phyloP scores from a whole-genome alignment of 148 eudicot genomes.

The Rhododendron kiyosumense region DNA sequence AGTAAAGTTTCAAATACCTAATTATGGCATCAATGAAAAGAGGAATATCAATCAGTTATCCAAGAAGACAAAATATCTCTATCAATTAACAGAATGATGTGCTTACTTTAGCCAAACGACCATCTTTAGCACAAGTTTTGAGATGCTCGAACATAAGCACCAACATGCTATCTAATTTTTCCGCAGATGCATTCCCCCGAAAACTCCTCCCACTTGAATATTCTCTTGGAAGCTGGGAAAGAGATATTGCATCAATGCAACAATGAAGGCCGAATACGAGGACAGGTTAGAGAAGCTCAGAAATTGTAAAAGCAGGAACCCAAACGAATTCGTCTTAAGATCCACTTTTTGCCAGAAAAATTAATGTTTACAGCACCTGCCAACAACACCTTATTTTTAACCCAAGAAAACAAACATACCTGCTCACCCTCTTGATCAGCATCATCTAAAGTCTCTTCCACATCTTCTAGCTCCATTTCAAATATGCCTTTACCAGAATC shows the following conservation, averaged over 20 bases:
- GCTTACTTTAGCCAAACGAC: conserved; percentile 64
- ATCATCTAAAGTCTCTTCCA: conserved; percentile 39
- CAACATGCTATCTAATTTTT: conserved; percentile 75
- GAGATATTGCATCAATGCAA: conserved; percentile 3
- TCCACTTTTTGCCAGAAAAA: background rate
- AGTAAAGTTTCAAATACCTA: conserved; percentile 82
- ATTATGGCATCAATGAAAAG: conserved; percentile 6
- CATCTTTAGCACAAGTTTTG: conserved; percentile 44
- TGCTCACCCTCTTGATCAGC: conserved; percentile 45
- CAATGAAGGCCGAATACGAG: background rate
- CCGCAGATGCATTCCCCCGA: conserved; percentile 42
- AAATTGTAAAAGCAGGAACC: background rate
- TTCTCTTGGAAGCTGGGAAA: conserved; percentile 45
- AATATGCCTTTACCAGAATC: conserved; percentile 81
- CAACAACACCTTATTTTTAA: background rate
- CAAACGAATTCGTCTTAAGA: background rate
- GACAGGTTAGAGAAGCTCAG: conserved; percentile 6
- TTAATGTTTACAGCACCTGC: background rate
- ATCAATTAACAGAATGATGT: background rate
- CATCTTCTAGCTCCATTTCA: conserved; percentile 87
- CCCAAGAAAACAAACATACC: conserved; percentile 33
- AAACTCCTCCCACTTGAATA: conserved; percentile 32
- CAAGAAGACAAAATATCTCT: background rate
- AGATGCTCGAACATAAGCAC: conserved; percentile 75
- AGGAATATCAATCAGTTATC: background rate